A percentile compares a stretch with the other conserved stretches of the same genome.
These are phyloP conservation scores for Myxozyma sirexii DNA, from an alignment of 805 yeast species.

Conservation along the genomic window DNA sequence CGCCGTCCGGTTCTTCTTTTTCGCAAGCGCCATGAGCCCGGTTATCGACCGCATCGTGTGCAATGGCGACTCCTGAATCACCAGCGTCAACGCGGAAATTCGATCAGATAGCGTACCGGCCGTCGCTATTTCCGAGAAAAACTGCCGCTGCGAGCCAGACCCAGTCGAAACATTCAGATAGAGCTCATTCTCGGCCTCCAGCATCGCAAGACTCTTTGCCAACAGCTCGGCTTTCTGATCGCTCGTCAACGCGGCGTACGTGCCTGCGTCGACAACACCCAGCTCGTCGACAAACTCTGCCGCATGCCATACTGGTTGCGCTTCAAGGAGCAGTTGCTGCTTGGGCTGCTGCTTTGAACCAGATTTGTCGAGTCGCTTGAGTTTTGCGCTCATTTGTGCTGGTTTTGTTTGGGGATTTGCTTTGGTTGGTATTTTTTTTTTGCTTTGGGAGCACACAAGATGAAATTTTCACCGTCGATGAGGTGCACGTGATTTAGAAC, in stretches of 20 bases:
- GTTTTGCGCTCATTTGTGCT: background rate
- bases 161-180: conserved; percentile 75
- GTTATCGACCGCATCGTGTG: conserved; percentile 86
- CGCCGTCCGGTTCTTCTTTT: conserved; percentile 90
- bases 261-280: background rate
- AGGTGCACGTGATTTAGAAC: too few relatives aligned
- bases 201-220: conserved; percentile 64
- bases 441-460: background rate
- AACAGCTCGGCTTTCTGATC: conserved; percentile 61
- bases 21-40: conserved; percentile 73
- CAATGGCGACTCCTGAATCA: conserved; percentile 92
- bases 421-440: background rate
- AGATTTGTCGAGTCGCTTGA: background rate
- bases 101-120: conserved; percentile 95
- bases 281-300: conserved; percentile 15
- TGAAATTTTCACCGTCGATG: too few relatives aligned
- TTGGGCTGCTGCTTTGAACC: background rate
- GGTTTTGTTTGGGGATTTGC: background rate
- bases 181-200: conserved; percentile 69
- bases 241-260: conserved; percentile 38
- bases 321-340: conserved; percentile 11
- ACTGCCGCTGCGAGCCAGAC: conserved; percentile 79
- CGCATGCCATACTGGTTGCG: conserved; percentile 27
- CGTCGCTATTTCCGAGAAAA: conserved; percentile 81
- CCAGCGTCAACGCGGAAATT: conserved; percentile 87